Evolutionary conservation across 352 stramenopile genomes (phyloP).

Genomic region (Phytopythium mirpurense): DNA sequence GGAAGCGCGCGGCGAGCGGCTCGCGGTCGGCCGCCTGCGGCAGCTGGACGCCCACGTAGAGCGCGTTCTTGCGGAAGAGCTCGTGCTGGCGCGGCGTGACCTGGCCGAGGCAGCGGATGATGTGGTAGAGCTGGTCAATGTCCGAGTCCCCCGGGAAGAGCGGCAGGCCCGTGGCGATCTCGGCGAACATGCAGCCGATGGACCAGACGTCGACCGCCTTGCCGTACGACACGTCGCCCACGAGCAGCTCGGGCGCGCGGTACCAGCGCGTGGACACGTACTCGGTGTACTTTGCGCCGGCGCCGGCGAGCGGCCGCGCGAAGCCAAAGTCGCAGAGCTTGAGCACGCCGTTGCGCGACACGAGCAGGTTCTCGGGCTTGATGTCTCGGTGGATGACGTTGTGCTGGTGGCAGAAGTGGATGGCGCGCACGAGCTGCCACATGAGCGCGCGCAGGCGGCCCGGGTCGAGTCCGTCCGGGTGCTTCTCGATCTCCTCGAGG

Average conservation of each 20-base stretch:
- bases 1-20: constrained; percentile 54
- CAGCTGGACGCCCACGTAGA: constrained; percentile 79
- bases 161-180: constrained; percentile 94
- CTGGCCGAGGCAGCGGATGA: constrained; percentile 69
- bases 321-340: constrained; percentile 93
- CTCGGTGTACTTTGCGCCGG: constrained; percentile 78
- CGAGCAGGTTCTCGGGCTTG: constrained; percentile 93
- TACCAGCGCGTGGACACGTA: constrained; percentile 95
- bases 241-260: constrained; percentile 90
- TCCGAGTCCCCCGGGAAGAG: constrained; percentile 96
- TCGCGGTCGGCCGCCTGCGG: constrained; percentile 52
- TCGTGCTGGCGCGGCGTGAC: constrained; percentile 75
- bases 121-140: constrained; percentile 92
- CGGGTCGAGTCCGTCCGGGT: constrained; percentile 70
- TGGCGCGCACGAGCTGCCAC: constrained; percentile 78
- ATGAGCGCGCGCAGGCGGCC: constrained; percentile 70
- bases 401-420: constrained; percentile 94
- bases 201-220: constrained; percentile 97
- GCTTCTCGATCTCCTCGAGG: constrained; percentile 87
- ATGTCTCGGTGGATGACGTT: constrained; percentile 95
- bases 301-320: constrained; percentile 54
- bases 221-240: constrained; percentile 88
- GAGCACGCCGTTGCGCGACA: constrained; percentile 91
- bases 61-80: constrained; percentile 76
- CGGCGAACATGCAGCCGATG: constrained; percentile 94